Conservation (phyloP, 73 alveolate genomes). For the Tetrahymena borealis region DNA sequence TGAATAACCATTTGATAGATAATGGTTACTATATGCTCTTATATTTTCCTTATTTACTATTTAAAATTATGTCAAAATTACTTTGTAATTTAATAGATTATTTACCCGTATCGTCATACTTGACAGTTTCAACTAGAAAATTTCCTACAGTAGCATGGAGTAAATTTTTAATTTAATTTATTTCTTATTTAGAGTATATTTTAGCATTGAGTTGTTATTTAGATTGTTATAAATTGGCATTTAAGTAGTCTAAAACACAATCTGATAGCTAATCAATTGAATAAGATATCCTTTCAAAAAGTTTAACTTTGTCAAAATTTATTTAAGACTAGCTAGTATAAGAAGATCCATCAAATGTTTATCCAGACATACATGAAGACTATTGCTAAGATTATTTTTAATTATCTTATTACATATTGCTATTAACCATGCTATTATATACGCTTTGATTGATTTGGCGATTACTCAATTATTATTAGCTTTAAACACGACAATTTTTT, state of each 20-base stretch:
- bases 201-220: neutral
- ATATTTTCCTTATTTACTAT: neutral
- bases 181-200: neutral
- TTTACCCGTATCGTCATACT: neutral
- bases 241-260: neutral
- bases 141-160: neutral
- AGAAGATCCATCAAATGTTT: neutral
- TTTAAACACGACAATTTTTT: no score
- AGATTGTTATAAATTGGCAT: neutral
- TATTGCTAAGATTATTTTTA: neutral
- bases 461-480: no score
- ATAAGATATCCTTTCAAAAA: neutral
- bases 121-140: neutral
- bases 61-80: neutral
- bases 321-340: neutral
- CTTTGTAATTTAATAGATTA: neutral
- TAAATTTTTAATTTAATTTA: neutral
- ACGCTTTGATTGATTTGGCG: no score
- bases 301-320: neutral
- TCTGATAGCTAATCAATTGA: neutral
- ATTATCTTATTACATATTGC: neutral
- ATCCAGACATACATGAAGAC: neutral
- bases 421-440: no score
- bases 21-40: neutral
- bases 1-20: neutral